Conservation (phyloP, 139 green algal genomes). For the Astrephomene gubernaculifera region DNA sequence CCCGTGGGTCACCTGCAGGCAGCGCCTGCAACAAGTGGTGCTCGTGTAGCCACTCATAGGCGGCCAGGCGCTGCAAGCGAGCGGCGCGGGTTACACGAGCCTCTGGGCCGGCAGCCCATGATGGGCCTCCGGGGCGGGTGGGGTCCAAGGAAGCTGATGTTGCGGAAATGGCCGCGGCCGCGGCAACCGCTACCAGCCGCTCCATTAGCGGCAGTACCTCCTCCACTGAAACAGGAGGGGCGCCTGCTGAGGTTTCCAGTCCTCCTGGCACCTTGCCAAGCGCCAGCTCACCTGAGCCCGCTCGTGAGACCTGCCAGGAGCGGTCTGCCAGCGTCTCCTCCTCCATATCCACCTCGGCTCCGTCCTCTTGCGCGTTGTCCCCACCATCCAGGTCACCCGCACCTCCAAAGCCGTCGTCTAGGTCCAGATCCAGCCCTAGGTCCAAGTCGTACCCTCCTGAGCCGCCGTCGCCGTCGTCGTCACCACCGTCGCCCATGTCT, state of each 20-base stretch:
- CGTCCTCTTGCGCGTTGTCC: too few species aligned
- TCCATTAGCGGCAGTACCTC: background rate
- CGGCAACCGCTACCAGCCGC: constrained; percentile 5
- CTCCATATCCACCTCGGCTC: background rate
- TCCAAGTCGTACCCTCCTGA: constrained; percentile 35
- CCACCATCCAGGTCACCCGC: constrained; percentile 13
- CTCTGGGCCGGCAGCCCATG: background rate
- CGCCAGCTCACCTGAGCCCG: too few species aligned
- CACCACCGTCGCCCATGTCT: background rate
- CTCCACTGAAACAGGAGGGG: background rate
- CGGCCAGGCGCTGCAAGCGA: constrained; percentile 58
- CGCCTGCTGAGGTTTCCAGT: too few species aligned
- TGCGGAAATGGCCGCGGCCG: constrained; percentile 1
- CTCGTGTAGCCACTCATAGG: constrained; percentile 60
- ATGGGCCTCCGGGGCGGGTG: background rate
- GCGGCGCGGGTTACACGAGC: background rate
- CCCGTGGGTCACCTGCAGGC: constrained; percentile 15
- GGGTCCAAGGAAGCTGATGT: background rate
- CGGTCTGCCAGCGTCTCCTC: too few species aligned
- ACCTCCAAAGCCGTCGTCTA: constrained; percentile 24
- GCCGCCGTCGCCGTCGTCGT: background rate
- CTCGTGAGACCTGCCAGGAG: too few species aligned
- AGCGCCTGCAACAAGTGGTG: constrained; percentile 41
- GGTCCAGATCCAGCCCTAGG: constrained; percentile 35
- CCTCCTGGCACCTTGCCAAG: too few species aligned